phyloP scores from a whole-genome alignment of 1,284 basidiomycete species.

The Trichosporon coremiiforme region DNA sequence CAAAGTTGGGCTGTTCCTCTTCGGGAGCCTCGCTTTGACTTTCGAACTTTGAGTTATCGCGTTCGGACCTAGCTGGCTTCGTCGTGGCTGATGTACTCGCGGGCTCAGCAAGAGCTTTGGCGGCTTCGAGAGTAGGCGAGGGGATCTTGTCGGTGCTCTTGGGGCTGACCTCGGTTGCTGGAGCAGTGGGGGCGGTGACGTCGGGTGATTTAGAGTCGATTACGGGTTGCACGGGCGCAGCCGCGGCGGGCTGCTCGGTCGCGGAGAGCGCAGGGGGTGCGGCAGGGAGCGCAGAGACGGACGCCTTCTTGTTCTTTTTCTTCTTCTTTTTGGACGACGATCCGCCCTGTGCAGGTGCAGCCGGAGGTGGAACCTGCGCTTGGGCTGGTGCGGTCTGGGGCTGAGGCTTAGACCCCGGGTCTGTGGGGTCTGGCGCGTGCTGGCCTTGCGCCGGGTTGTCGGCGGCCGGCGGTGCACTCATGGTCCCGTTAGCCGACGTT shows the following conservation, averaged over 20 bases:
- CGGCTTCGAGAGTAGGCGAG: background rate
- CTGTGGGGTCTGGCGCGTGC: background rate
- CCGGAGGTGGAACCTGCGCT: conserved; percentile 7
- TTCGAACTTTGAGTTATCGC: background rate
- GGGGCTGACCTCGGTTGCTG: background rate
- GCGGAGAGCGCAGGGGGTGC: background rate
- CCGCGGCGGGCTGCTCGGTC: background rate
- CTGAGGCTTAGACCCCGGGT: background rate
- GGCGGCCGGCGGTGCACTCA: conserved; percentile 25
- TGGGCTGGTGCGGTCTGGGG: conserved; percentile 1
- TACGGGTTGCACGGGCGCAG: background rate
- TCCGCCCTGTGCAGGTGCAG: conserved; percentile 12
- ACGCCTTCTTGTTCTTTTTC: conserved; percentile 32
- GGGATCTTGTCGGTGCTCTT: background rate
- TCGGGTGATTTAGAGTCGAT: background rate
- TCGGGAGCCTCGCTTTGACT: background rate
- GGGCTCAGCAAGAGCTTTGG: background rate
- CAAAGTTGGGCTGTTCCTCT: conserved; percentile 29
- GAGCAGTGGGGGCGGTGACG: background rate
- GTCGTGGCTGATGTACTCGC: background rate
- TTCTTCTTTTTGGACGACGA: conserved; percentile 31
- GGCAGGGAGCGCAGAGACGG: conserved; percentile 4
- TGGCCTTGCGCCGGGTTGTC: conserved; percentile 13
- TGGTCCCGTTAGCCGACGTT: conserved; percentile 18
- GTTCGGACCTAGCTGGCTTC: background rate